Evolutionary conservation across 345 rosid species (phyloP).

Genomic region (Arabidopsis arenosa): DNA sequence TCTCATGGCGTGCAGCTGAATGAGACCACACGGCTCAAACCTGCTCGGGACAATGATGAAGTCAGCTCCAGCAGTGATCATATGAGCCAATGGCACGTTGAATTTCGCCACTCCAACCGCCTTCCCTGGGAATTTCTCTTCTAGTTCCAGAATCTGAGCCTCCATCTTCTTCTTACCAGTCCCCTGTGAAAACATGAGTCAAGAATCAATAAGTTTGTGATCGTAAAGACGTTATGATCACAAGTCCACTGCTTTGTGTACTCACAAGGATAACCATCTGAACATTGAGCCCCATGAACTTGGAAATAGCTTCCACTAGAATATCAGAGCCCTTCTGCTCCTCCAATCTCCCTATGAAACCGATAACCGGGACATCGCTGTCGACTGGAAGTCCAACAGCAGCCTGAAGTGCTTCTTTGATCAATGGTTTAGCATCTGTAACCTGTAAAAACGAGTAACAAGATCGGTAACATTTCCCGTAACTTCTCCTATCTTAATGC

Average conservation of each 20-base stretch:
- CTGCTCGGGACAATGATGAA: conserved; percentile 85
- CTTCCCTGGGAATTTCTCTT: conserved; percentile 66
- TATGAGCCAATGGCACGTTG: conserved; percentile 81
- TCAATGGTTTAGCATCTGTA: conserved; percentile 74
- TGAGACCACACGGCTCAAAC: conserved; percentile 98
- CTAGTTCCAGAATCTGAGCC: conserved; percentile 68
- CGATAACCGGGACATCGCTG: conserved; percentile 79
- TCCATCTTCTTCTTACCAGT: conserved; percentile 91
- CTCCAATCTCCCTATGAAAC: conserved; percentile 95
- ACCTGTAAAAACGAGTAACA: conserved; percentile 52
- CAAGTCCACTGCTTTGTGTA: conserved; percentile 24
- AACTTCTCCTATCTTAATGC: neutral
- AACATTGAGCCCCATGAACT: conserved; percentile 61
- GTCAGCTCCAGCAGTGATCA: conserved; percentile 92
- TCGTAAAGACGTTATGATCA: neutral
- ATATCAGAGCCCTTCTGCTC: conserved; percentile 99
- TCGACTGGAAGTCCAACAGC: conserved; percentile 87
- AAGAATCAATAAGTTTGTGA: conserved; percentile 16
- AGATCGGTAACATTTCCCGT: neutral
- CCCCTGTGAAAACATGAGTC: conserved; percentile 54
- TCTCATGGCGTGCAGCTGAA: conserved; percentile 95
- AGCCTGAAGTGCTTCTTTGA: conserved; percentile 95
- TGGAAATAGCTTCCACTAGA: conserved; percentile 71
- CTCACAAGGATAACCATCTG: conserved; percentile 87
- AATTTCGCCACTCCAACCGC: conserved; percentile 83